phyloP scores from a whole-genome alignment of 2,329 filamentous ascomycete species.

The Alternaria brassicae region DNA sequence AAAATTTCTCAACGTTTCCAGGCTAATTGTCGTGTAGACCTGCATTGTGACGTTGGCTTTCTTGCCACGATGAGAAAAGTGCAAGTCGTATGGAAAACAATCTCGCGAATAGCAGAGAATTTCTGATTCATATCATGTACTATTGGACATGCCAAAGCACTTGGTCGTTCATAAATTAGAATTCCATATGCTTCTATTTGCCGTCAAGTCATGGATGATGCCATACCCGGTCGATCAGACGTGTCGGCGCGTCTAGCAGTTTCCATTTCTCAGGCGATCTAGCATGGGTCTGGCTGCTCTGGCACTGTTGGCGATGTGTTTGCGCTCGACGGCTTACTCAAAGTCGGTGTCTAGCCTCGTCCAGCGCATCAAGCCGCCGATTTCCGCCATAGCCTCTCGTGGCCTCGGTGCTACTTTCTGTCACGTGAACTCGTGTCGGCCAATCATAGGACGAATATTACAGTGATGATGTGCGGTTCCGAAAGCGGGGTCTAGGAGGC shows the following conservation, averaged over 20 bases:
- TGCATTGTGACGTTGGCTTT: not conserved
- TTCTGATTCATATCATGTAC: not conserved
- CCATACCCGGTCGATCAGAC: slow-evolving; percentile 1
- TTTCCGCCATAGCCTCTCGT: slow-evolving; percentile 10
- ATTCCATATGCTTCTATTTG: not conserved
- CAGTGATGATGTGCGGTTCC: slow-evolving; percentile 19
- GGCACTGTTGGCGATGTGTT: slow-evolving; percentile 2
- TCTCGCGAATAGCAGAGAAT: not conserved
- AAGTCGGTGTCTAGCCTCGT: slow-evolving; percentile 12
- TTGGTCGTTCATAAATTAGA: not conserved
- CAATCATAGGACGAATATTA: slow-evolving; percentile 17
- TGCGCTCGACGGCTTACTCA: slow-evolving; percentile 13
- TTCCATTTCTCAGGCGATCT: slow-evolving; percentile 3
- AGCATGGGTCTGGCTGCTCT: slow-evolving; percentile 3
- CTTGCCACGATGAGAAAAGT: not conserved
- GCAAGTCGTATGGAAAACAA: not conserved
- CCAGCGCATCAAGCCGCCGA: slow-evolving; percentile 7
- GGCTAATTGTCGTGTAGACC: not conserved
- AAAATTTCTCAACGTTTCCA: not conserved
- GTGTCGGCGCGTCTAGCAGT: not conserved
- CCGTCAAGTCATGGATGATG: not conserved
- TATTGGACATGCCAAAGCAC: not conserved
- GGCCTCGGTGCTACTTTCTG: slow-evolving; percentile 7
- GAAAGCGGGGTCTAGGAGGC: slow-evolving; percentile 23
- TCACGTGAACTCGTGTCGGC: slow-evolving; percentile 25